Percentiles rank a stretch among this genome's conserved stretches.
phyloP scores from a whole-genome alignment of 495 filamentous ascomycete genomes.

The Aspergillus nidulans region DNA sequence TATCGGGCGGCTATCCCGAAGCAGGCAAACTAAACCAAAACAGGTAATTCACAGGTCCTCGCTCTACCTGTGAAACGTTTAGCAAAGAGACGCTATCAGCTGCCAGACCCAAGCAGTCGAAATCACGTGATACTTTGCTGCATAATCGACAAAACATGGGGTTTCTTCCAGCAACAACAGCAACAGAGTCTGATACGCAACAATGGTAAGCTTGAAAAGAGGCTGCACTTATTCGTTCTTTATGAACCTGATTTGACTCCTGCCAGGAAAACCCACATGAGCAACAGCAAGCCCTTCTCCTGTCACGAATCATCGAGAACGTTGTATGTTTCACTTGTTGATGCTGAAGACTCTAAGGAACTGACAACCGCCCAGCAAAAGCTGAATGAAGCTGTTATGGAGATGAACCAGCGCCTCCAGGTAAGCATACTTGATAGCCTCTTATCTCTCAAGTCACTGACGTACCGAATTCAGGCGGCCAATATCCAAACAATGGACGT shows the following conservation, averaged over 20 bases:
- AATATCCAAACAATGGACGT: constrained; percentile 98
- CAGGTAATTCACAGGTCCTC: no score
- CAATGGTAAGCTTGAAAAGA: constrained; percentile 15
- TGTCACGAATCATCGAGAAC: constrained; percentile 95
- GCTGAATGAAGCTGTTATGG: constrained; percentile 89
- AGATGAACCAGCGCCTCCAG: constrained; percentile 87
- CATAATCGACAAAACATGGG: constrained; percentile 9
- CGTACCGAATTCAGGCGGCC: constrained; percentile 62
- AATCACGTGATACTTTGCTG: constrained; percentile 3
- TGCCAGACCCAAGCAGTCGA: not conserved
- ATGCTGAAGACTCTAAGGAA: not conserved
- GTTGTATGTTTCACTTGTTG: constrained; percentile 56
- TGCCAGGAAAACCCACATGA: constrained; percentile 91
- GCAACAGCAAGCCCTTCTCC: constrained; percentile 88
- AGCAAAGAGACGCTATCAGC: no score
- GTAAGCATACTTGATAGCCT: constrained; percentile 36
- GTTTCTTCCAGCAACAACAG: not conserved
- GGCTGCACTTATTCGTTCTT: not conserved
- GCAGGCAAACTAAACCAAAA: no score
- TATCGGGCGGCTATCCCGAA: no score
- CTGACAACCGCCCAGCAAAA: constrained; percentile 66
- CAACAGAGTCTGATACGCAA: not conserved
- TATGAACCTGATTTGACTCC: not conserved
- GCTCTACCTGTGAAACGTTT: no score
- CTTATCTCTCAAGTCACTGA: not conserved